Evolutionary conservation across 192 early-diverging fungal species (phyloP).

Genomic region (Coemansia biformis): DNA sequence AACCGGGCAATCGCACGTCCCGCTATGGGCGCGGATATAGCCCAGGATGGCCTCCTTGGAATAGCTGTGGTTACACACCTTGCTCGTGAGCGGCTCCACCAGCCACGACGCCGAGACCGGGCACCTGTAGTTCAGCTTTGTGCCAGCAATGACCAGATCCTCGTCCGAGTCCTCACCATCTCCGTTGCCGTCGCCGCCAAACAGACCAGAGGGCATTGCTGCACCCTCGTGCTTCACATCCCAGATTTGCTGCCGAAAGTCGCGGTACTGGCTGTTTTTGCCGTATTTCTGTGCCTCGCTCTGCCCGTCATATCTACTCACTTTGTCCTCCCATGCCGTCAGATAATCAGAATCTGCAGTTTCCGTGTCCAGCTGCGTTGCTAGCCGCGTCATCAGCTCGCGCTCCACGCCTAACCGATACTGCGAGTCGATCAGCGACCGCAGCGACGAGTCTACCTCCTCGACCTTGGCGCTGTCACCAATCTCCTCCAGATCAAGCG

Average conservation of each 20-base stretch:
- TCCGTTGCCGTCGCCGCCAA: constrained; percentile 4
- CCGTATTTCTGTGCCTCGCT: constrained; percentile 21
- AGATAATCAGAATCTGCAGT: constrained; percentile 10
- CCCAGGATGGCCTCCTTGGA: constrained; percentile 43
- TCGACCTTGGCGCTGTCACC: constrained; percentile 8
- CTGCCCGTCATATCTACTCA: constrained; percentile 6
- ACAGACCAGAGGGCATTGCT: constrained; percentile 25
- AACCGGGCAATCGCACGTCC: constrained; percentile 19
- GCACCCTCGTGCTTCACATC: constrained; percentile 33
- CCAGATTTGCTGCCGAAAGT: constrained; percentile 41
- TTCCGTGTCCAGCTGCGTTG: constrained; percentile 2
- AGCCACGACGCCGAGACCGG: constrained; percentile 53
- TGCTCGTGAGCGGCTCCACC: constrained; percentile 53
- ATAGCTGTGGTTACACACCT: constrained; percentile 52
- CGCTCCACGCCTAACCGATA: constrained; percentile 21
- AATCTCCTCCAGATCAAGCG: constrained; percentile 20
- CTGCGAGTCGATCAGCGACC: constrained; percentile 26
- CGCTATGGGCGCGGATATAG: constrained; percentile 19
- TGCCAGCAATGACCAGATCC: constrained; percentile 33
- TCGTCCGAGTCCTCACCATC: constrained; percentile 13
- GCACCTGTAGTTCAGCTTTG: constrained; percentile 43
- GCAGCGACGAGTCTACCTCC: constrained; percentile 19
- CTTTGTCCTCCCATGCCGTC: constrained; percentile 2
- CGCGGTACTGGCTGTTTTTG: constrained; percentile 12
- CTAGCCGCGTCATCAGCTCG: constrained; percentile 5